Evolutionary conservation across 768 basidiomycete genomes (phyloP).

Genomic region (Boletellus sp.): DNA sequence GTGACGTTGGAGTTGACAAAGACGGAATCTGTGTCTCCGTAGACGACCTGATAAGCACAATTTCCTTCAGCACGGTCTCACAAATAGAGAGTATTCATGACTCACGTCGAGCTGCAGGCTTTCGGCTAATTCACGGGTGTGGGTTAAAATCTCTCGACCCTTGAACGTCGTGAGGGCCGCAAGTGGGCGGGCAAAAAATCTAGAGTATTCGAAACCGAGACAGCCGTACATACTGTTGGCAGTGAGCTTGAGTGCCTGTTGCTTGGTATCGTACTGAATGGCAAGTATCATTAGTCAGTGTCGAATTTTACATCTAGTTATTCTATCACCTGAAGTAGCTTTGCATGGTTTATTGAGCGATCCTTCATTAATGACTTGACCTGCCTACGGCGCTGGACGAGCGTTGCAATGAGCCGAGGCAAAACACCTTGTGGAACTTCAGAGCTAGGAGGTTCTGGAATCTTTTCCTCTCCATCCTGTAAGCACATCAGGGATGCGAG

Average conservation of each 20-base stretch:
- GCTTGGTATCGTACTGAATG: slow-evolving; percentile 89
- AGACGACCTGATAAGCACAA: slow-evolving; percentile 69
- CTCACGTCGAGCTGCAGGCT: slow-evolving; percentile 84
- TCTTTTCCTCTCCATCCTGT: slow-evolving; percentile 70
- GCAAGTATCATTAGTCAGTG: background rate
- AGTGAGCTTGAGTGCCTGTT: slow-evolving; percentile 94
- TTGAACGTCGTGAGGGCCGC: slow-evolving; percentile 97
- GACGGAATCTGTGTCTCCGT: slow-evolving; percentile 98
- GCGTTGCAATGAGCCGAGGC: slow-evolving; percentile 96
- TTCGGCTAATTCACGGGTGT: slow-evolving; percentile 91
- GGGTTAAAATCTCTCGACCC: slow-evolving; percentile 94
- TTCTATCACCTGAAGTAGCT: slow-evolving; percentile 73
- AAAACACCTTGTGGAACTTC: slow-evolving; percentile 81
- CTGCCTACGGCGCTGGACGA: slow-evolving; percentile 83
- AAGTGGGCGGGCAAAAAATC: slow-evolving; percentile 95
- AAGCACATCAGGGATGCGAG: background rate
- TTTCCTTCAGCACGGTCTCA: background rate
- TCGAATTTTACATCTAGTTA: background rate
- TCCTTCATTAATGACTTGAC: slow-evolving; percentile 97
- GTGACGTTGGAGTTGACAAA: slow-evolving; percentile 96
- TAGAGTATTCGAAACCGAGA: slow-evolving; percentile 93
- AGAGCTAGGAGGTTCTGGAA: slow-evolving; percentile 80
- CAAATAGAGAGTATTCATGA: background rate
- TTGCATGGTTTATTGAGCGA: slow-evolving; percentile 61
- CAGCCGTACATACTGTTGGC: slow-evolving; percentile 99